These are phyloP conservation scores for Stylonectria norvegica DNA, from an alignment of 2,329 filamentous ascomycete genomes.

Conservation along the genomic window DNA sequence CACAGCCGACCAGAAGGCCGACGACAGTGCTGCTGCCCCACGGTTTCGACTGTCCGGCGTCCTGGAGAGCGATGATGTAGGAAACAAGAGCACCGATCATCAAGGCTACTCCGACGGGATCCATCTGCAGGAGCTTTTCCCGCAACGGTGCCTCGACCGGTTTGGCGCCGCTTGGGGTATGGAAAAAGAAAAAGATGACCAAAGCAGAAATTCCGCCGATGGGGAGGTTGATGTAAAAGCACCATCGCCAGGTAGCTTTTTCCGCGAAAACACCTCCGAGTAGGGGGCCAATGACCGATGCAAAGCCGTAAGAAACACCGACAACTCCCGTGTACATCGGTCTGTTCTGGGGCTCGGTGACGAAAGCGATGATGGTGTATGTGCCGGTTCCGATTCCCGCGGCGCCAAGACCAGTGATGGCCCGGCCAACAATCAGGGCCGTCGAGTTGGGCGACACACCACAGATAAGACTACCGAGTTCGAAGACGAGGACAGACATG, in stretches of 20 bases:
- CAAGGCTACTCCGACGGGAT: neutral
- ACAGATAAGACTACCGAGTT: constrained; percentile 49
- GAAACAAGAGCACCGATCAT: neutral
- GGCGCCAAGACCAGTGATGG: constrained; percentile 46
- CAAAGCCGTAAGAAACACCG: constrained; percentile 26
- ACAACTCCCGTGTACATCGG: constrained; percentile 24
- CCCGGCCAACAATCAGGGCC: constrained; percentile 28
- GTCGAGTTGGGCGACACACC: constrained; percentile 11
- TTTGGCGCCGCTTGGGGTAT: neutral
- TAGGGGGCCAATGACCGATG: constrained; percentile 25
- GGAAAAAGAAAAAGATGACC: neutral
- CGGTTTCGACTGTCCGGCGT: neutral
- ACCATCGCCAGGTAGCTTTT: constrained; percentile 1
- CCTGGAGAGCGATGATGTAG: neutral
- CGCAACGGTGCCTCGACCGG: neutral
- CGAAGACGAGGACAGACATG: constrained; percentile 36
- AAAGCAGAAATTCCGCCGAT: neutral
- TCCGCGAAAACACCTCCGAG: constrained; percentile 28
- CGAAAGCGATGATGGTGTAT: constrained; percentile 43
- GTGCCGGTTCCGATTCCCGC: constrained; percentile 38
- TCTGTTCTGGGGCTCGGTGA: constrained; percentile 20
- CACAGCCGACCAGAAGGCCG: neutral
- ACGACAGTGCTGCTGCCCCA: neutral
- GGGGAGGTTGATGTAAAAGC: constrained; percentile 1
- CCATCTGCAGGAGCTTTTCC: neutral